A percentile compares a stretch with the other conserved stretches of the same genome.
Conservation (phyloP, 139 green algal species). For the Trebouxia sp. region DNA sequence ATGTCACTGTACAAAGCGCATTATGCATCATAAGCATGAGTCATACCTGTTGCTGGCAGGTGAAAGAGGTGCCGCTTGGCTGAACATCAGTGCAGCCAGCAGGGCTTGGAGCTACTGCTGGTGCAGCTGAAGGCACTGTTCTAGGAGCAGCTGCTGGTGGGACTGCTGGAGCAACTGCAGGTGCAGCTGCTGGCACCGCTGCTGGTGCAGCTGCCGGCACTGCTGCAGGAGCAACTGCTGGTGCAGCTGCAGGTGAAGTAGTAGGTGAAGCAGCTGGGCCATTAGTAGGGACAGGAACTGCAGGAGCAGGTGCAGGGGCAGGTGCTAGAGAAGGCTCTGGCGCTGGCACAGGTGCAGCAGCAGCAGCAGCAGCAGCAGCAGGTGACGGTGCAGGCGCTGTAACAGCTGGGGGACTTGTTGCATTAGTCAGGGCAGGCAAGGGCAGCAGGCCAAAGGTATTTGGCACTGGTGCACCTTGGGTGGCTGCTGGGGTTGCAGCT, state of each 20-base stretch:
- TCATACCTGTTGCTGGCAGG: slow-evolving; percentile 20
- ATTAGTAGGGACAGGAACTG: not conserved
- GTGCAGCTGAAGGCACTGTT: not conserved
- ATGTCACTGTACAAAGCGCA: not conserved
- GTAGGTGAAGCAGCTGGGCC: not conserved
- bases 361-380: not conserved
- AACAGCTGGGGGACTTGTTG: not conserved
- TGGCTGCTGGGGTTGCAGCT: not conserved
- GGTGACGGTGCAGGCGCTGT: not conserved
- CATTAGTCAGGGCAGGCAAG: not conserved
- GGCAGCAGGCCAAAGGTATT: not conserved
- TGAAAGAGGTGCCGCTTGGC: not conserved
- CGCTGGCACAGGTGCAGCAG: not conserved
- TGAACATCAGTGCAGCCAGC: slow-evolving; percentile 9
- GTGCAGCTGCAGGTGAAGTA: not conserved
- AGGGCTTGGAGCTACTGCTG: not conserved
- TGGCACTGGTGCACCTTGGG: not conserved
- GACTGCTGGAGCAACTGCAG: not conserved
- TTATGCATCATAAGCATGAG: not conserved
- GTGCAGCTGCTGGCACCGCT: not conserved
- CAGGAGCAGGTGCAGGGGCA: not conserved
- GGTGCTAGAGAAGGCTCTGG: not conserved
- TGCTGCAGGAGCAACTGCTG: not conserved
- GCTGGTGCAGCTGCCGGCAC: not conserved
- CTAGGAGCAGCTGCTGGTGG: not conserved